Base-by-base conservation (phyloP, 768 basidiomycete species). In the Royoungia palumana region DNA sequence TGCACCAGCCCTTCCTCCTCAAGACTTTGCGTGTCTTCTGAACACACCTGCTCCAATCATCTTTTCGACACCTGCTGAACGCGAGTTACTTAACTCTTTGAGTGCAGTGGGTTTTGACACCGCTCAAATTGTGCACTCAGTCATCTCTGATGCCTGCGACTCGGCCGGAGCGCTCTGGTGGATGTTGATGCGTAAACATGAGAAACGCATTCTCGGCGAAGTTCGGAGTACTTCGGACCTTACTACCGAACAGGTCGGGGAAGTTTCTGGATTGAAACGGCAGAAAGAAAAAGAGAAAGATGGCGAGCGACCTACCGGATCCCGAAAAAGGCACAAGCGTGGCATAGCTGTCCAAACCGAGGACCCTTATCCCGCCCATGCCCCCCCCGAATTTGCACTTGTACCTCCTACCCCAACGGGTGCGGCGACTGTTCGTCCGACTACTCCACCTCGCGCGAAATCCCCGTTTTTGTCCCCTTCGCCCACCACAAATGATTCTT, bases 111-210 rank as follows among this genome's bases (percentile, higher is more conserved):
- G 96, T 0, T 83, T 99, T 51, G 96, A 98, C 67, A 90, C 88
- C 0, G 91, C 89, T 14, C 95, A 99, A 70, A 86, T 97, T 42
- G 85, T 87, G n/a, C 94, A 98, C 64, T 91, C 88, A 0, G 96
- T 98, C 12, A 75, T 89, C 39, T 85, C 78, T 24, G 83, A 97
- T 67, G 95, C 95, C 1, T 99, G 95, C 60, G 95, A 99, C 67
- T 80, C 89, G 0, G 79, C 88, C 12, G 87, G 92, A 9, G 91
- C 94, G 1, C 70, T 91, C 8, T 99, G 94, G 94, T 99, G 96
- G 96, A 90, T 95, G 79, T 72, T 97, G 41, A 87, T 83, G 66
- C 80, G 83, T 65, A 94, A 84, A 59, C 80, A 82, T 17, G 93
- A 78, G 80, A 73, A 82, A 55, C 78, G 75, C 38, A 74, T 73